phyloP scores from a whole-genome alignment of 2,329 filamentous ascomycete species.

The Nothophoma quercina region DNA sequence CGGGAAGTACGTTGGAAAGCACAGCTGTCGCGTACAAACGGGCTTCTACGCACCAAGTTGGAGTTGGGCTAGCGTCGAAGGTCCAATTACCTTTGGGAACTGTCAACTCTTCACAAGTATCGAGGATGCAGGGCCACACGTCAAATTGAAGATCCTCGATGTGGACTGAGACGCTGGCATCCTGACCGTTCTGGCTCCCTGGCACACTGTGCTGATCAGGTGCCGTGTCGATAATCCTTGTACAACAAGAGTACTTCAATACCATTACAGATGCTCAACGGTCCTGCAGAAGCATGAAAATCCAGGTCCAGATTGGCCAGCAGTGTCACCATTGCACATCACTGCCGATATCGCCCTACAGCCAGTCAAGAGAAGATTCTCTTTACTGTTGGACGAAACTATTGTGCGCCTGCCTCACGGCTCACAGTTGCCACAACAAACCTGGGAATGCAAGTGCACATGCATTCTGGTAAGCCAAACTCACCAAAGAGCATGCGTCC shows the following conservation, averaged over 20 bases:
- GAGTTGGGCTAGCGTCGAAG: not conserved
- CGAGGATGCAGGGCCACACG: not conserved
- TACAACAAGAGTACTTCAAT: not conserved
- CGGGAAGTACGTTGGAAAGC: not conserved
- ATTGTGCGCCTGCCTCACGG: not conserved
- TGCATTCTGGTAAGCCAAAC: not conserved
- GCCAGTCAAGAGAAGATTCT: too few species aligned
- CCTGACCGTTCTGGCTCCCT: not conserved
- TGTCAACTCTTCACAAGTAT: not conserved
- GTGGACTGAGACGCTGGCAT: not conserved
- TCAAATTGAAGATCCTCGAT: not conserved
- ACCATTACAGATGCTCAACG: not conserved
- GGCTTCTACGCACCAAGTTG: not conserved
- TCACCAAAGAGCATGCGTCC: not conserved
- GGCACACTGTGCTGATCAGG: not conserved
- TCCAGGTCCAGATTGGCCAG: too few species aligned
- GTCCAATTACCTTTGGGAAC: not conserved
- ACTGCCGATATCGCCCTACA: not conserved
- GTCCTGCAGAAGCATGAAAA: not conserved
- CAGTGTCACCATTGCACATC: too few species aligned
- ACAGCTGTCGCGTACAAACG: not conserved
- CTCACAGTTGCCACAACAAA: not conserved
- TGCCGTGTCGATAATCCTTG: not conserved
- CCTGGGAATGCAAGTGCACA: not conserved
- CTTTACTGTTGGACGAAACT: not conserved